A percentile compares a stretch with the other conserved stretches of the same genome.
Conservation (phyloP, 495 filamentous ascomycete species). For the Acidiella bohemica region DNA sequence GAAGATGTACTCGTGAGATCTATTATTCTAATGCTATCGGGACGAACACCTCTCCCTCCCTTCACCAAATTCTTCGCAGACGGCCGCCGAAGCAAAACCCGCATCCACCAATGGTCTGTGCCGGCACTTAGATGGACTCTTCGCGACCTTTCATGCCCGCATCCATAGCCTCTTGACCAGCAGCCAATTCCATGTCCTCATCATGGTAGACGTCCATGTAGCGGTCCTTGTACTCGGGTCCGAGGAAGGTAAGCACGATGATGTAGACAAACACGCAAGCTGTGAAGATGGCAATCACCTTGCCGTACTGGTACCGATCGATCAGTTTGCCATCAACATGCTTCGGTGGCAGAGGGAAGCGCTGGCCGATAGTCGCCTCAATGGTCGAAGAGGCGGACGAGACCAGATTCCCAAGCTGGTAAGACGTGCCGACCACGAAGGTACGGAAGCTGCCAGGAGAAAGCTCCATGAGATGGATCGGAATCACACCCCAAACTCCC, state of each 20-base stretch:
- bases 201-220: slow-evolving; percentile 41
- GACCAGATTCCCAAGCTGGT: slow-evolving; percentile 77
- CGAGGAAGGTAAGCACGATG: slow-evolving; percentile 59
- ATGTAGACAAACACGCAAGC: slow-evolving; percentile 77
- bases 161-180: neutral
- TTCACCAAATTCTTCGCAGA: too few species aligned
- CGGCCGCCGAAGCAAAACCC: too few species aligned
- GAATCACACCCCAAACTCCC: slow-evolving; percentile 73
- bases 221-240: slow-evolving; percentile 59
- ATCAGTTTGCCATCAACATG: slow-evolving; percentile 26
- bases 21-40: too few species aligned
- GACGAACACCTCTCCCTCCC: too few species aligned
- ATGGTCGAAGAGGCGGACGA: slow-evolving; percentile 71
- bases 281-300: slow-evolving; percentile 77
- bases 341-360: slow-evolving; percentile 52
- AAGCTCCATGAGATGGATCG: slow-evolving; percentile 79
- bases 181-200: neutral
- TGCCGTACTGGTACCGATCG: slow-evolving; percentile 65
- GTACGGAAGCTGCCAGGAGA: slow-evolving; percentile 70
- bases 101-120: too few species aligned
- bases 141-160: too few species aligned
- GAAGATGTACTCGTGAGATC: too few species aligned
- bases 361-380: slow-evolving; percentile 67
- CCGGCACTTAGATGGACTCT: too few species aligned
- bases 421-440: slow-evolving; percentile 69